These are phyloP conservation scores for Pezicula rhizophila DNA, from an alignment of 2,329 filamentous ascomycete species.

Conservation along the genomic window DNA sequence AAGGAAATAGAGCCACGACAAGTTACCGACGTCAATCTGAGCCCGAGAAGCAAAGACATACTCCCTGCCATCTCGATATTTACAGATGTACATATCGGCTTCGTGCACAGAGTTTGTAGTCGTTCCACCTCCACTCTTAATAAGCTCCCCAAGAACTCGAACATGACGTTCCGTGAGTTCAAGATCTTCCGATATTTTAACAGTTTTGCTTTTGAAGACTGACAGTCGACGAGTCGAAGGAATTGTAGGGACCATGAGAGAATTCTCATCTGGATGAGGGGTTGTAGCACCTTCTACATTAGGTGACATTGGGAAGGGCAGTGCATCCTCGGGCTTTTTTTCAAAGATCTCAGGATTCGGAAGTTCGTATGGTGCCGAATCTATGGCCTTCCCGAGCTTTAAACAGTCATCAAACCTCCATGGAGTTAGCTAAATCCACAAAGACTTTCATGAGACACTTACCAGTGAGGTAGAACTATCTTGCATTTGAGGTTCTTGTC, in stretches of 20 bases:
- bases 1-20: conserved; percentile 89
- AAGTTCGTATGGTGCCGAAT: conserved; percentile 77
- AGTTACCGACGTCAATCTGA: conserved; percentile 80
- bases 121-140: conserved; percentile 64
- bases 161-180: conserved; percentile 61
- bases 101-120: conserved; percentile 59
- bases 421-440: conserved; percentile 16
- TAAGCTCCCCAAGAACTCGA: conserved; percentile 63
- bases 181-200: conserved; percentile 74
- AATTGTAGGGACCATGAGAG: conserved; percentile 36
- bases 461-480: conserved; percentile 92
- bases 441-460: conserved; percentile 8
- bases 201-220: conserved; percentile 71
- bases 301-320: conserved; percentile 50
- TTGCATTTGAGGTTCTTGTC: conserved; percentile 66
- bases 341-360: conserved; percentile 81
- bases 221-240: conserved; percentile 48
- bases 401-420: conserved; percentile 92
- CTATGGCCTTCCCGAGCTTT: conserved; percentile 84
- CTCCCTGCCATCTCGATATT: conserved; percentile 74
- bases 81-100: conserved; percentile 81
- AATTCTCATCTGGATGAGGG: conserved; percentile 32
- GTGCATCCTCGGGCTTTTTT: conserved; percentile 46
- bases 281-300: conserved; percentile 64
- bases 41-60: conserved; percentile 71